Evolutionary conservation across 2,329 filamentous ascomycete genomes (phyloP).

Genomic region (Colletotrichum noveboracense): DNA sequence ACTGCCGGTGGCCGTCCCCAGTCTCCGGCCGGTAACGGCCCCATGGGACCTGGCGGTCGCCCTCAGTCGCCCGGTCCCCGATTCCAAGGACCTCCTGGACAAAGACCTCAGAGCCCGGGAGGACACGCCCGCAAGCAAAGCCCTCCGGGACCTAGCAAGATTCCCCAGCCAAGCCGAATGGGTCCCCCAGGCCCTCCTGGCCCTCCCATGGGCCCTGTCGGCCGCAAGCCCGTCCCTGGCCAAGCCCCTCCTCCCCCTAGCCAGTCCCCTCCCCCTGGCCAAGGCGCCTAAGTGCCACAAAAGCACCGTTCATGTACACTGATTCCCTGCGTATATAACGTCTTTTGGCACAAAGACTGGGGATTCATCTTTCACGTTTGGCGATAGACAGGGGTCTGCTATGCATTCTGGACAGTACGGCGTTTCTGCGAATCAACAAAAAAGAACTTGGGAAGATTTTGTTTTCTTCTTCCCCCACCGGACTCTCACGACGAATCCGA

Average conservation of each 20-base stretch:
- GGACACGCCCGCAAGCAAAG: slow-evolving; percentile 45
- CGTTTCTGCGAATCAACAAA: slow-evolving; percentile 22
- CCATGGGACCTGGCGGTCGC: slow-evolving; percentile 37
- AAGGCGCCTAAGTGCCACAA: slow-evolving; percentile 4
- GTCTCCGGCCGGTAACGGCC: slow-evolving; percentile 43
- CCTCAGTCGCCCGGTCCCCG: slow-evolving; percentile 53
- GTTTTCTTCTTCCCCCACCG: not conserved
- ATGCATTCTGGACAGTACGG: slow-evolving; percentile 24
- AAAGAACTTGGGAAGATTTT: not conserved
- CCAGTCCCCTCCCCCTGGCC: slow-evolving; percentile 39
- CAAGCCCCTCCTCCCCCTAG: not conserved
- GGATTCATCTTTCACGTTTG: slow-evolving; percentile 23
- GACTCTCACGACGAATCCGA: slow-evolving; percentile 15
- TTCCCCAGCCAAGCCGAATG: slow-evolving; percentile 46
- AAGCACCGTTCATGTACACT: not conserved
- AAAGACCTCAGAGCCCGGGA: slow-evolving; percentile 47
- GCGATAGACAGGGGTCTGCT: slow-evolving; percentile 19
- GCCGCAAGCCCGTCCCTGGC: slow-evolving; percentile 62
- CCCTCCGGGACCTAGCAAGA: slow-evolving; percentile 50
- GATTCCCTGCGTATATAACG: slow-evolving; percentile 15
- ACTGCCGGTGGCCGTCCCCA: slow-evolving; percentile 40
- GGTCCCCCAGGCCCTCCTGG: slow-evolving; percentile 24
- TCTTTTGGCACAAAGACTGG: slow-evolving; percentile 12
- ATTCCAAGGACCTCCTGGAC: slow-evolving; percentile 32
- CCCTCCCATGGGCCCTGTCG: slow-evolving; percentile 45